Percentiles rank a stretch among this genome's conserved stretches.
Evolutionary conservation across 2,329 filamentous ascomycete genomes (phyloP).

Genomic region (Myriosclerotinia curreyana): DNA sequence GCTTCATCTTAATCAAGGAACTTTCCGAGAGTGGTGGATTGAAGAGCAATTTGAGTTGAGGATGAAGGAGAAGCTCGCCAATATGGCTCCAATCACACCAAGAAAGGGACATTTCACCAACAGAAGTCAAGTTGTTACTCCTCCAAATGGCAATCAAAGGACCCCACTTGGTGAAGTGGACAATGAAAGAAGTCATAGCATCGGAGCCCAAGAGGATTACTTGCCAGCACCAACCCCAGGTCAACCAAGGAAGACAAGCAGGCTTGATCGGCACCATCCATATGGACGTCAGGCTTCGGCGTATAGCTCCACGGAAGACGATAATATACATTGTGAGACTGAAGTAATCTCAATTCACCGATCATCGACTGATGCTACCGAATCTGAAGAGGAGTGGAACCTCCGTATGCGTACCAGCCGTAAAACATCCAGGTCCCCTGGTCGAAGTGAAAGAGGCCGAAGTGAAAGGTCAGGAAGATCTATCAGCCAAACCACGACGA

Average conservation of each 20-base stretch:
- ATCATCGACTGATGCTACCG: slow-evolving; percentile 65
- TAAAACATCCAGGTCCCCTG: slow-evolving; percentile 62
- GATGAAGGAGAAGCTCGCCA: slow-evolving; percentile 53
- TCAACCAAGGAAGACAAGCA: slow-evolving; percentile 85
- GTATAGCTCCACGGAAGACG: slow-evolving; percentile 46
- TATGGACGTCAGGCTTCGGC: slow-evolving; percentile 59
- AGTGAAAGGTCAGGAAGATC: slow-evolving; percentile 58
- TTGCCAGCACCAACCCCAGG: slow-evolving; percentile 93
- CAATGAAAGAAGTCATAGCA: slow-evolving; percentile 63
- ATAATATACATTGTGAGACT: slow-evolving; percentile 52
- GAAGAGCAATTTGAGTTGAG: slow-evolving; percentile 54
- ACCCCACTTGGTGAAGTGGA: slow-evolving; percentile 93
- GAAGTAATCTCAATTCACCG: slow-evolving; percentile 62
- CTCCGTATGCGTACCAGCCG: slow-evolving; percentile 68
- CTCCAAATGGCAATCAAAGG: slow-evolving; percentile 74
- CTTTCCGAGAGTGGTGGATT: slow-evolving; percentile 97
- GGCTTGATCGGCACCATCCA: slow-evolving; percentile 69
- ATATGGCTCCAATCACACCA: slow-evolving; percentile 53
- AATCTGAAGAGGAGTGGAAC: slow-evolving; percentile 69
- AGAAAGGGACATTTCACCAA: slow-evolving; percentile 58
- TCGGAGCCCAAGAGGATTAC: slow-evolving; percentile 79
- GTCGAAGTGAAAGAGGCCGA: slow-evolving; percentile 55
- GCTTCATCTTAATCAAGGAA: slow-evolving; percentile 94
- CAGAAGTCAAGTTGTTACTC: slow-evolving; percentile 73
- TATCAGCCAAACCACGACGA: slow-evolving; percentile 71